Conservation (phyloP, 495 filamentous ascomycete genomes). For the Tuber indicum region DNA sequence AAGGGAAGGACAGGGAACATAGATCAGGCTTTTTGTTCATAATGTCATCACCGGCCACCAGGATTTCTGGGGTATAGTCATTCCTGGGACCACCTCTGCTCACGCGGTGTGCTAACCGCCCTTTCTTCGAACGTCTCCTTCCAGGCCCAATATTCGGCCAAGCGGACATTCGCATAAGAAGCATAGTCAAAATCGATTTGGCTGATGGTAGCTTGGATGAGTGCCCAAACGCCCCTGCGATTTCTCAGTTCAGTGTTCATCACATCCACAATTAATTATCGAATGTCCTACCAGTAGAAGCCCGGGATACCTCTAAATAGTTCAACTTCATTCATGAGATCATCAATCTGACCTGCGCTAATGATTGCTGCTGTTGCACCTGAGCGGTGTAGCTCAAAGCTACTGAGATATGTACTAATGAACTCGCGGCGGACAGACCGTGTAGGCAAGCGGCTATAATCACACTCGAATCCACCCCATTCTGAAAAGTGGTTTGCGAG, state of each 20-base stretch:
- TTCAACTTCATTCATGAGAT: constrained; percentile 73
- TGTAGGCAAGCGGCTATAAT: constrained; percentile 76
- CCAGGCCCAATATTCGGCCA: constrained; percentile 97
- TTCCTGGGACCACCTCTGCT: constrained; percentile 74
- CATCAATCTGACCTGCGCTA: constrained; percentile 53
- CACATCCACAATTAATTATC: background rate
- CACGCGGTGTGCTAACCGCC: constrained; percentile 50
- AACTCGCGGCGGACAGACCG: constrained; percentile 70
- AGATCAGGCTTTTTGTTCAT: background rate
- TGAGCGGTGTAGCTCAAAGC: constrained; percentile 51
- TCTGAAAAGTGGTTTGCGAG: constrained; percentile 99
- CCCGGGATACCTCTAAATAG: constrained; percentile 82
- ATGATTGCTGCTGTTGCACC: constrained; percentile 48
- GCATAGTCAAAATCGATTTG: constrained; percentile 98
- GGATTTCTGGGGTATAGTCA: constrained; percentile 10
- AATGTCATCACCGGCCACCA: background rate
- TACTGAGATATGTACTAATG: constrained; percentile 67
- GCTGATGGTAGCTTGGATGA: constrained; percentile 92
- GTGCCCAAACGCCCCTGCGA: constrained; percentile 85
- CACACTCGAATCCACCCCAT: constrained; percentile 96
- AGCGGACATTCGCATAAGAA: constrained; percentile 74
- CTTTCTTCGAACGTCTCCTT: constrained; percentile 60
- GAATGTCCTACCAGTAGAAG: constrained; percentile 58
- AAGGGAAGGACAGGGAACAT: constrained; percentile 3
- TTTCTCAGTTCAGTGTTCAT: constrained; percentile 1